Evolutionary conservation across 306 rosid species (phyloP).

Genomic region (Delonix regia): DNA sequence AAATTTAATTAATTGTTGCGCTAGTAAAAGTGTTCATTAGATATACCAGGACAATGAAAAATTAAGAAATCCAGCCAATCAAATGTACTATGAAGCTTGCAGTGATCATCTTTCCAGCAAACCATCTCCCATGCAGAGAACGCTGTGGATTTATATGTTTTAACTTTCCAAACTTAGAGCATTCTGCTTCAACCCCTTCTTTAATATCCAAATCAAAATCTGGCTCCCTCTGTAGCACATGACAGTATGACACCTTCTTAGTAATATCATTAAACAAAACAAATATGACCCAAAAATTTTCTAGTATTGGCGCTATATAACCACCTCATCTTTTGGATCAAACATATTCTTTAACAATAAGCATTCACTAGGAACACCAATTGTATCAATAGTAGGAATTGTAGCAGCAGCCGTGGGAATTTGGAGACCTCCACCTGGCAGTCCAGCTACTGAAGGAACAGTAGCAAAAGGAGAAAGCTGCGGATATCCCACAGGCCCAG

Average conservation of each 20-base stretch:
- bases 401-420: slow-evolving; percentile 51
- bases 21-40: slow-evolving; percentile 17
- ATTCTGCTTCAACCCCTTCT: slow-evolving; percentile 92
- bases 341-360: slow-evolving; percentile 86
- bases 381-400: slow-evolving; percentile 55
- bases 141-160: slow-evolving; percentile 77
- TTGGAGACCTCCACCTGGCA: slow-evolving; percentile 66
- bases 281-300: not conserved
- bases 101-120: slow-evolving; percentile 97
- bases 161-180: slow-evolving; percentile 79
- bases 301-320: slow-evolving; percentile 13
- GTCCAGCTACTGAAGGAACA: slow-evolving; percentile 58
- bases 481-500: slow-evolving; percentile 44
- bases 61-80: slow-evolving; percentile 13
- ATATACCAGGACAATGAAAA: slow-evolving; percentile 19
- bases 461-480: slow-evolving; percentile 53
- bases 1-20: not conserved
- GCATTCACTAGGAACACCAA: slow-evolving; percentile 91
- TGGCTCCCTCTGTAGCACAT: slow-evolving; percentile 70
- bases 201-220: slow-evolving; percentile 84
- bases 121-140: slow-evolving; percentile 97
- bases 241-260: not conserved
- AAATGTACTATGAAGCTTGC: slow-evolving; percentile 77
- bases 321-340: slow-evolving; percentile 89
- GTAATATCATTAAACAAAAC: slow-evolving; percentile 26